phyloP scores from a whole-genome alignment of 164 flowering plant genomes.

The Aristolochia contorta region DNA sequence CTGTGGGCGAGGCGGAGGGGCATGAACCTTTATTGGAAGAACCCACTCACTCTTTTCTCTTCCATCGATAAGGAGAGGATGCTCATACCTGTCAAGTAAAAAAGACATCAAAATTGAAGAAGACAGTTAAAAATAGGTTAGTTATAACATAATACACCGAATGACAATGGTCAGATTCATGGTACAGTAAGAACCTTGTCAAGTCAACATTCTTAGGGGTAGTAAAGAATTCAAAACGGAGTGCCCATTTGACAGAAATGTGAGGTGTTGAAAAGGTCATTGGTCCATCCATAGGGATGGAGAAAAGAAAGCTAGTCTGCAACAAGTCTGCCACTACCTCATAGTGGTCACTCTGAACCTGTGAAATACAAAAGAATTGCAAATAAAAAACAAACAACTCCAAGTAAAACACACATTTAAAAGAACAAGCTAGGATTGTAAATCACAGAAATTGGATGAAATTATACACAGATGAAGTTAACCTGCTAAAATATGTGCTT shows the following conservation, averaged over 20 bases:
- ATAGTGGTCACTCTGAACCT: slow-evolving; percentile 93
- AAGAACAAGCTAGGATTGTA: no score
- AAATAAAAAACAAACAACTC: no score
- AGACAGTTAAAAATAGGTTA: slow-evolving; percentile 1
- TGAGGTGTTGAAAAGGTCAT: slow-evolving; percentile 88
- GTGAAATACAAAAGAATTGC: not conserved
- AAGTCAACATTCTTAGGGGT: slow-evolving; percentile 82
- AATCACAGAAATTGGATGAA: not conserved
- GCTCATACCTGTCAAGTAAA: slow-evolving; percentile 57
- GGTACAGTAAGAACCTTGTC: slow-evolving; percentile 51
- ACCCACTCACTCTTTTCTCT: slow-evolving; percentile 94
- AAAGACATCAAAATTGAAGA: slow-evolving; percentile 1
- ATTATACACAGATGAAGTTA: no score
- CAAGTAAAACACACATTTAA: no score
- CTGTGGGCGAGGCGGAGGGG: slow-evolving; percentile 60
- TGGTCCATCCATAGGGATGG: slow-evolving; percentile 96
- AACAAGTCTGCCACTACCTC: slow-evolving; percentile 95
- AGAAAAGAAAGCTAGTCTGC: slow-evolving; percentile 90
- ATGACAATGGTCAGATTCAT: not conserved
- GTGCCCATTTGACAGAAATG: slow-evolving; percentile 86
- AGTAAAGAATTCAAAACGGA: slow-evolving; percentile 89
- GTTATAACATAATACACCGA: not conserved
- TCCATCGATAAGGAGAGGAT: slow-evolving; percentile 84
- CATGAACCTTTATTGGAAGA: slow-evolving; percentile 91
- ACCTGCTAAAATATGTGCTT: no score